A percentile compares a stretch with the other conserved stretches of the same genome.
Conservation (phyloP, 805 yeast species). For the Zygotorulaspora chibaensis region DNA sequence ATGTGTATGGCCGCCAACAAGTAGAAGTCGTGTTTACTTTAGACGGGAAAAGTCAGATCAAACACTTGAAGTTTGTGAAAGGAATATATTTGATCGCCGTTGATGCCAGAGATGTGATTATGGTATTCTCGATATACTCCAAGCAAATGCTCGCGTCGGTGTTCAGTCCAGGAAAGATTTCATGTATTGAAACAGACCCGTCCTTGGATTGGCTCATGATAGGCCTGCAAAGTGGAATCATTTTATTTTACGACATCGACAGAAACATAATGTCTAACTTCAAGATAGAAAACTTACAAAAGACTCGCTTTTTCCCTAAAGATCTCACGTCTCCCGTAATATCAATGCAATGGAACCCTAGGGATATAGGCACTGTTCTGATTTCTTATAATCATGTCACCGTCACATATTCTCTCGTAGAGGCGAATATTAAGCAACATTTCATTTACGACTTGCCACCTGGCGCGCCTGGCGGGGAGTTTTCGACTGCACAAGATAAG, state of each 20-base stretch:
- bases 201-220: conserved; percentile 80
- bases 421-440: conserved; percentile 50
- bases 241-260: conserved; percentile 76
- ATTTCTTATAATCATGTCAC: conserved; percentile 70
- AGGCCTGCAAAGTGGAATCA: conserved; percentile 73
- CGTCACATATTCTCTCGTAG: conserved; percentile 61
- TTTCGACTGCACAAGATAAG: conserved; percentile 24
- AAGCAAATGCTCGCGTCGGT: conserved; percentile 57
- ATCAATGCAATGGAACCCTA: conserved; percentile 75
- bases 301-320: conserved; percentile 48
- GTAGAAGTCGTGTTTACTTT: conserved; percentile 65
- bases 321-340: conserved; percentile 61
- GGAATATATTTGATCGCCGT: conserved; percentile 78
- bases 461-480: conserved; percentile 70
- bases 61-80: conserved; percentile 60
- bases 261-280: conserved; percentile 62
- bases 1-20: conserved; percentile 78
- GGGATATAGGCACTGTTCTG: conserved; percentile 76
- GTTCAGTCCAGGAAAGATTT: conserved; percentile 61
- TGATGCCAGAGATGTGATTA: conserved; percentile 55
- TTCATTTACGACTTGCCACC: conserved; percentile 61
- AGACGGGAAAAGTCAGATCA: conserved; percentile 47
- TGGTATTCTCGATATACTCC: conserved; percentile 65
- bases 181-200: conserved; percentile 75
- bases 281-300: conserved; percentile 68